These are phyloP conservation scores for Piper longum DNA, from an alignment of 164 flowering plant species.

Conservation along the genomic window DNA sequence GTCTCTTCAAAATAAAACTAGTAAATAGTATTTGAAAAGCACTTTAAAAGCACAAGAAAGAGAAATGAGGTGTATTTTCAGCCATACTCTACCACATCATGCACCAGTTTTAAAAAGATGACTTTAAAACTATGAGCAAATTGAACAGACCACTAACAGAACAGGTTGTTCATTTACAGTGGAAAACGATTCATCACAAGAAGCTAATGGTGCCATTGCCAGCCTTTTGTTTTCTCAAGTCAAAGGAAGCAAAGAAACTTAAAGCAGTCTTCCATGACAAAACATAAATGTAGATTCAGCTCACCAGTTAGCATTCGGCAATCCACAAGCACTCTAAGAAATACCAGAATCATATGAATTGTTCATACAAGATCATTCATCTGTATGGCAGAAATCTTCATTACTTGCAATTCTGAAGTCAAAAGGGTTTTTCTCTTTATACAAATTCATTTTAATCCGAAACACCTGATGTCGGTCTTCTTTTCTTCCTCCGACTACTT, in stretches of 20 bases:
- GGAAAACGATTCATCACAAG: not conserved
- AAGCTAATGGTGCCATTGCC: not conserved
- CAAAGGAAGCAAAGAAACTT: no score
- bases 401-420: not conserved
- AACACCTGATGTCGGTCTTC: constrained; percentile 9
- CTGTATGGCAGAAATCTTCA: not conserved
- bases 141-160: no score
- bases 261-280: not conserved
- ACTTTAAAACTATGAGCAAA: not conserved
- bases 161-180: not conserved
- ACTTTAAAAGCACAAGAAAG: no score
- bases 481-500: constrained; percentile 40
- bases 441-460: constrained; percentile 1
- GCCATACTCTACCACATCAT: no score
- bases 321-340: not conserved
- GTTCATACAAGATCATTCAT: no score
- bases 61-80: no score
- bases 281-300: not conserved
- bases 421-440: not conserved
- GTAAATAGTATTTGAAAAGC: no score
- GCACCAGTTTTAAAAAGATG: not conserved
- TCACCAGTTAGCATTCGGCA: not conserved
- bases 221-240: not conserved
- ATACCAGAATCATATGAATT: not conserved
- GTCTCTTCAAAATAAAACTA: not conserved